Percentiles rank a stretch among this genome's conserved stretches.
Evolutionary conservation across 352 stramenopile genomes (phyloP).

Genomic region (Blastocystis sp.): DNA sequence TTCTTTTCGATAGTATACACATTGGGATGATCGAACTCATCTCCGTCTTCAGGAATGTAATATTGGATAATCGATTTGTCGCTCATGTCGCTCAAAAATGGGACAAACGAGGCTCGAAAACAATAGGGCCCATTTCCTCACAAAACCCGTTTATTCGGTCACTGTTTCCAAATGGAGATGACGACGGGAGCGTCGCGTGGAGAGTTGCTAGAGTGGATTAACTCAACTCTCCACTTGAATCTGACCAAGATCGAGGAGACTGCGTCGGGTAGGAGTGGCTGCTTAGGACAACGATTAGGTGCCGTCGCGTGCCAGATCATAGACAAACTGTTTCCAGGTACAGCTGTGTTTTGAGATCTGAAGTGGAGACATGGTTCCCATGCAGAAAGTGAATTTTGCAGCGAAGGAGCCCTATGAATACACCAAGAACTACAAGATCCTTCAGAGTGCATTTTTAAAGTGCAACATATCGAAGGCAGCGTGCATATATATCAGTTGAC

Average conservation of each 20-base stretch:
- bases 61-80: constrained; percentile 55
- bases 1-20: constrained; percentile 56
- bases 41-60: constrained; percentile 60
- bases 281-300: constrained; percentile 67
- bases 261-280: constrained; percentile 57
- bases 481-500: background rate
- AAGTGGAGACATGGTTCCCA: constrained; percentile 78
- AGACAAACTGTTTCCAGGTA: constrained; percentile 77
- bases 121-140: background rate
- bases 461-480: constrained; percentile 77
- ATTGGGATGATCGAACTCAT: constrained; percentile 59
- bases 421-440: constrained; percentile 97
- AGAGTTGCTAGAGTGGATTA: constrained; percentile 96
- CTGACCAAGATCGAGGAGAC: constrained; percentile 93
- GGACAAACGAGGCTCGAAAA: background rate
- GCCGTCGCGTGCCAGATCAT: constrained; percentile 92
- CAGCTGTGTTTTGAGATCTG: constrained; percentile 60
- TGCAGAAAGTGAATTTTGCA: constrained; percentile 90
- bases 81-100: background rate
- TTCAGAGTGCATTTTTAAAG: constrained; percentile 89
- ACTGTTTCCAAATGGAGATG: background rate
- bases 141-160: background rate
- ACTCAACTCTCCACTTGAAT: constrained; percentile 80
- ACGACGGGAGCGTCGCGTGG: constrained; percentile 4
- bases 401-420: constrained; percentile 93